Evolutionary conservation across 305 asterid species (phyloP).

Genomic region (Fraxinus greggii): DNA sequence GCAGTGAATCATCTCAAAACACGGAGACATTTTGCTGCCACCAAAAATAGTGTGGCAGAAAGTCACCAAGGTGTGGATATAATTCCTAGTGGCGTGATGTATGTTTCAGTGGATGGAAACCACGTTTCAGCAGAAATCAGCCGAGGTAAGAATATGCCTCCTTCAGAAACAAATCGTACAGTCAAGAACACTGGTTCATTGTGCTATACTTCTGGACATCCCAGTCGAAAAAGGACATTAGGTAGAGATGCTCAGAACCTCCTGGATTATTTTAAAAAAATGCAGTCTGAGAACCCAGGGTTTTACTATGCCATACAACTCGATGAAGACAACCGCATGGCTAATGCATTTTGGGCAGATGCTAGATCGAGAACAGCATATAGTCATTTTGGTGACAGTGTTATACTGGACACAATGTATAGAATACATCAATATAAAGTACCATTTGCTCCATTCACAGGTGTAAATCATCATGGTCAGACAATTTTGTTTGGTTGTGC

Average conservation of each 20-base stretch:
- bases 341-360: conserved; percentile 89
- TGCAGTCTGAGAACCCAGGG: conserved; percentile 91
- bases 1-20: conserved; percentile 55
- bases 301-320: conserved; percentile 86
- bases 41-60: conserved; percentile 44
- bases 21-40: conserved; percentile 53
- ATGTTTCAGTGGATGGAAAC: conserved; percentile 64
- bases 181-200: conserved; percentile 32
- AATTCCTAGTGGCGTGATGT: conserved; percentile 78
- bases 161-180: conserved; percentile 37
- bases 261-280: conserved; percentile 82
- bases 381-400: conserved; percentile 73
- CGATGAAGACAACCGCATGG: conserved; percentile 81
- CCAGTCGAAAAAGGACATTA: conserved; percentile 49
- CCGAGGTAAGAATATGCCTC: conserved; percentile 40
- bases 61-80: conserved; percentile 38
- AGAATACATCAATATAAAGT: conserved; percentile 59
- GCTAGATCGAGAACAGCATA: conserved; percentile 81
- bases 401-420: conserved; percentile 64
- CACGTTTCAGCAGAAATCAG: conserved; percentile 39
- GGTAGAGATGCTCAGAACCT: conserved; percentile 86
- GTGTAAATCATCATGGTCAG: conserved; percentile 90
- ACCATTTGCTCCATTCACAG: conserved; percentile 80
- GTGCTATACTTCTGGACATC: conserved; percentile 36
- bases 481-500: conserved; percentile 76